These are phyloP conservation scores for Kodamaea hsintzibuensis DNA, from an alignment of 805 yeast species.

Conservation along the genomic window DNA sequence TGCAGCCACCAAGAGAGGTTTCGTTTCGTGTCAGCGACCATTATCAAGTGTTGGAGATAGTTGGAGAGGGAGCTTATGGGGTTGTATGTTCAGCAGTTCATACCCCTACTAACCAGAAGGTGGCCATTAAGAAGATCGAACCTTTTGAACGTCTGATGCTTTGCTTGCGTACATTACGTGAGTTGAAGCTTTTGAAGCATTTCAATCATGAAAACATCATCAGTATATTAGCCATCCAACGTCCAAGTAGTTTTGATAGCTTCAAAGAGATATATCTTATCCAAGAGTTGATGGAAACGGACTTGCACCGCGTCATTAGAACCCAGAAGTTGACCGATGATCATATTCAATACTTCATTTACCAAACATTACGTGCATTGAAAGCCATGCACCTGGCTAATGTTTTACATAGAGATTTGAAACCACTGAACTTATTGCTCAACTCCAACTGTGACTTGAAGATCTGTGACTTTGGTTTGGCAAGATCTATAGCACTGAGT, in stretches of 20 bases:
- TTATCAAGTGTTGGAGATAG: conserved; percentile 78
- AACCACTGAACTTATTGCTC: conserved; percentile 82
- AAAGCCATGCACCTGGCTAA: conserved; percentile 93
- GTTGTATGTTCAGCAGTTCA: conserved; percentile 89
- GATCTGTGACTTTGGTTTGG: conserved; percentile 92
- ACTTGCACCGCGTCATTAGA: conserved; percentile 75
- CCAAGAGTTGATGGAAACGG: conserved; percentile 88
- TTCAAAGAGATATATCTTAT: conserved; percentile 87
- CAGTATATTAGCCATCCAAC: conserved; percentile 83
- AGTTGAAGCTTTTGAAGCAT: conserved; percentile 82
- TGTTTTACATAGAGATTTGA: conserved; percentile 89
- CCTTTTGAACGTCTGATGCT: conserved; percentile 90
- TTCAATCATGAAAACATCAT: conserved; percentile 94
- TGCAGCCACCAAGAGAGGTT: conserved; percentile 27
- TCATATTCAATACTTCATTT: conserved; percentile 90
- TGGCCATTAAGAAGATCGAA: conserved; percentile 93
- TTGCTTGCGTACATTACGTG: conserved; percentile 85
- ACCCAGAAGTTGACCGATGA: conserved; percentile 86
- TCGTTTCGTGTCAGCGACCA: conserved; percentile 86
- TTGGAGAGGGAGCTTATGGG: conserved; percentile 97
- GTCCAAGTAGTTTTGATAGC: conserved; percentile 71
- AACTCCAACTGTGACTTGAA: conserved; percentile 94
- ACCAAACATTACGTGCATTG: conserved; percentile 86
- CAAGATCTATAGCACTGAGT: conserved; percentile 61
- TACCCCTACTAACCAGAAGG: conserved; percentile 79